Conservation (phyloP, 495 filamentous ascomycete genomes). For the Xylaria flabelliformis region DNA sequence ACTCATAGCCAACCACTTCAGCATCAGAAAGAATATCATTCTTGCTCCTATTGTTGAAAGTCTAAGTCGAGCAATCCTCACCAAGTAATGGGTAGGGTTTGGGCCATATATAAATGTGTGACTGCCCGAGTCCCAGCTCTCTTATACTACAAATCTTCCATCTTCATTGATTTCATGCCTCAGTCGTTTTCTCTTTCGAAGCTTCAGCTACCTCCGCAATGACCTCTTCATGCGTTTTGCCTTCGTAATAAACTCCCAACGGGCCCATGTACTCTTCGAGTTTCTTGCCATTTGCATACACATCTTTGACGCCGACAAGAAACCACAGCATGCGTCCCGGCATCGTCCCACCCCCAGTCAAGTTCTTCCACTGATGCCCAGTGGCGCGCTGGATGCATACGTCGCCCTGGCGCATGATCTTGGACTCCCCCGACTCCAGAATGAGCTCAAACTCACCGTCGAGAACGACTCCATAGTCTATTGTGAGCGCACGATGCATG, state of each 20-base stretch:
- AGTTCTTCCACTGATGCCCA: slow-evolving; percentile 68
- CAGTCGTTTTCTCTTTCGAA: background rate
- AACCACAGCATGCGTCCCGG: slow-evolving; percentile 64
- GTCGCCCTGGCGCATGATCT: slow-evolving; percentile 60
- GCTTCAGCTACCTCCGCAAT: background rate
- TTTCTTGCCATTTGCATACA: slow-evolving; percentile 11
- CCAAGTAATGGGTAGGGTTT: no score
- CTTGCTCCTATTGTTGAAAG: no score
- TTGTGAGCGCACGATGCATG: slow-evolving; percentile 68
- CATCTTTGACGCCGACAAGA: slow-evolving; percentile 41
- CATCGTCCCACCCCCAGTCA: slow-evolving; percentile 46
- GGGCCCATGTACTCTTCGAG: background rate
- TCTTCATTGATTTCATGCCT: background rate
- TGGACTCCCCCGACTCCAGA: slow-evolving; percentile 62
- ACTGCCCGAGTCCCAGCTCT: background rate
- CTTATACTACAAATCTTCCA: background rate
- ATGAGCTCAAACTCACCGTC: slow-evolving; percentile 64
- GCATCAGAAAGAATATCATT: no score
- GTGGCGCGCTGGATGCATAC: slow-evolving; percentile 62
- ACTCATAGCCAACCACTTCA: no score
- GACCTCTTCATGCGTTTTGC: background rate
- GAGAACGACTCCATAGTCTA: slow-evolving; percentile 72
- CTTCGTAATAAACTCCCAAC: background rate
- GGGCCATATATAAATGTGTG: no score
- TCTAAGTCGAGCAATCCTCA: no score